Evolutionary conservation across 768 basidiomycete species (phyloP).

Genomic region (Rhodotorula toruloides): DNA sequence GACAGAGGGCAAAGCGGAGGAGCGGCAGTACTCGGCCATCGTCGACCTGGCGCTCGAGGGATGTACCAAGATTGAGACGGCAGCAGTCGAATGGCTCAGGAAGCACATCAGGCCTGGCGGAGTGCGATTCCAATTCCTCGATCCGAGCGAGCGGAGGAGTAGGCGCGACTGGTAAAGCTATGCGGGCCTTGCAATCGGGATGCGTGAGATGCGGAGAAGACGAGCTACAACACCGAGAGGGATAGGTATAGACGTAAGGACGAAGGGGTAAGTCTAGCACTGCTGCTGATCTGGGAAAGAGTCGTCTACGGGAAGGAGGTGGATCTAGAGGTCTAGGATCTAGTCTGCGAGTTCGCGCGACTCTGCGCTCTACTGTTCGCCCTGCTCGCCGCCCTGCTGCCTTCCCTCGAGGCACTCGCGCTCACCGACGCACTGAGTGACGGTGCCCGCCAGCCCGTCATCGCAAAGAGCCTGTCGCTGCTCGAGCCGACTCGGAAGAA

Average conservation of each 20-base stretch:
- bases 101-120: conserved; percentile 21
- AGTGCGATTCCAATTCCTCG: conserved; percentile 24
- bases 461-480: conserved; percentile 15
- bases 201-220: too few species aligned
- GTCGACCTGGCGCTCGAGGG: conserved; percentile 19
- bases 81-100: conserved; percentile 32
- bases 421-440: neutral
- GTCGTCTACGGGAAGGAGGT: too few species aligned
- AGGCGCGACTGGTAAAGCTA: neutral
- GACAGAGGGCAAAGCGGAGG: neutral
- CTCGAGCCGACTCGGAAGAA: conserved; percentile 20
- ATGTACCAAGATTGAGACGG: conserved; percentile 32
- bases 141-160: conserved; percentile 7
- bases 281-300: too few species aligned
- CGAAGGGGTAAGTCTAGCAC: too few species aligned
- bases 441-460: conserved; percentile 22
- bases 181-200: too few species aligned
- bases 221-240: too few species aligned
- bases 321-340: too few species aligned
- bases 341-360: neutral
- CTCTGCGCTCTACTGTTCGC: conserved; percentile 3
- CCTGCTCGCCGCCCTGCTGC: neutral
- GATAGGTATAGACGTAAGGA: too few species aligned
- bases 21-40: conserved; percentile 6
- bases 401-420: neutral